Base-by-base conservation (phyloP, 2,329 filamentous ascomycete genomes). In the Hymenoscyphus scutula region DNA sequence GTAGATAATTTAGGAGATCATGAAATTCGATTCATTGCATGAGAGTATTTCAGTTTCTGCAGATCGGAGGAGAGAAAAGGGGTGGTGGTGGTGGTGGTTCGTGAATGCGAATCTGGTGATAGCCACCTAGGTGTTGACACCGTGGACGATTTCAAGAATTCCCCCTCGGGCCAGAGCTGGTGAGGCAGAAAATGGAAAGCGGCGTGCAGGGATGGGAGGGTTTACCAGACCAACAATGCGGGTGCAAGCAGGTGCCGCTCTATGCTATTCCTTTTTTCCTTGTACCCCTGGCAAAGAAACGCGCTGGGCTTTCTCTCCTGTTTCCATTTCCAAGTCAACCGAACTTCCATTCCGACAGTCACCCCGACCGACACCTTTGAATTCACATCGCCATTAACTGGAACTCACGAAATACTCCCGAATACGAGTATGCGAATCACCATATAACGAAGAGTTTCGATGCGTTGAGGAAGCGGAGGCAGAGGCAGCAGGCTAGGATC, bases 101-200 rank as follows among this genome's bases (percentile, higher is more conserved):
- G 51, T 53, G 54, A 23, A n/a, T 45, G 34, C 10, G 25, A 29
- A 37, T 23, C 19, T 25, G 37, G 4, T 38, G n/a, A 59, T 59
- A 55, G 25, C 30, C n/a, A n/a, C n/a, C n/a, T 38, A 29, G 59
- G 55, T 66, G 62, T 67, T 66, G 66, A 70, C 66, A 69, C 67
- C 60, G 60, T 51, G 45, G 45, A 51, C n/a, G 19, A 51, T 51
- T 51, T 23, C 45, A 23, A 45, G 38, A 45, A 45, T 45, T 45
- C 38, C 38, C 38, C 38, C 19, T 51, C 45, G 19, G 45, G 45
- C 45, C 45, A 51, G 45, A 25, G 23, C 45, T 51, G 45, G 19
- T 23, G 10, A 19, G 25, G 45, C 10, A 13, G 45, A 17, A 19
- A 25, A 51, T 25, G n/a, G 23, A 51, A 51, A 51, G 45, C 45